phyloP scores from a whole-genome alignment of 345 rosid species.

The Camelina hispida region DNA sequence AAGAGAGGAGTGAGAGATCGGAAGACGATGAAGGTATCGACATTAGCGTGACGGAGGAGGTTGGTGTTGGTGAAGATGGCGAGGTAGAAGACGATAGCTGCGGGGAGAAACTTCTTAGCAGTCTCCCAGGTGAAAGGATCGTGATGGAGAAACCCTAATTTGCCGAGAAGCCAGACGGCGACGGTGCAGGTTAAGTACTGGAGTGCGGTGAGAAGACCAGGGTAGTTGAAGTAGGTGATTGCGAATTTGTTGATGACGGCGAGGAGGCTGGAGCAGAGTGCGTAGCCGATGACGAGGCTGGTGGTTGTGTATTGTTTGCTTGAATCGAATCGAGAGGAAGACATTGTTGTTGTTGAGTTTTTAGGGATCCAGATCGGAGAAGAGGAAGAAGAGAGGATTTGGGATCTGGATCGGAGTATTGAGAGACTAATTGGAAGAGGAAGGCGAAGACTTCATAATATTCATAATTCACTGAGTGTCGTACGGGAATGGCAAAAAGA shows the following conservation, averaged over 20 bases:
- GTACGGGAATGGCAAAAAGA: conserved; percentile 21
- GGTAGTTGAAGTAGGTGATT: conserved; percentile 85
- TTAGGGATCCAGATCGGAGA: conserved; percentile 30
- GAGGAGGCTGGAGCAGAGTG: conserved; percentile 96
- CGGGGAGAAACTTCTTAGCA: conserved; percentile 98
- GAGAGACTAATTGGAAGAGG: conserved; percentile 30
- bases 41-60: conserved; percentile 96
- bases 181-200: conserved; percentile 82
- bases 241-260: conserved; percentile 97
- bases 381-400: conserved; percentile 29
- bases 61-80: conserved; percentile 97
- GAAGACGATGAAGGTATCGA: conserved; percentile 93
- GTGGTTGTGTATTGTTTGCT: conserved; percentile 64
- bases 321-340: conserved; percentile 53
- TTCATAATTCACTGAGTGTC: conserved; percentile 16
- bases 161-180: conserved; percentile 87
- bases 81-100: conserved; percentile 87
- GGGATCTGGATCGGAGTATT: conserved; percentile 38
- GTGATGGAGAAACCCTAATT: conserved; percentile 75
- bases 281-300: conserved; percentile 86
- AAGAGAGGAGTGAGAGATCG: conserved; percentile 91
- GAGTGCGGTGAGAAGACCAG: conserved; percentile 88
- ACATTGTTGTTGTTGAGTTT: conserved; percentile 20
- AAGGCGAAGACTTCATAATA: conserved; percentile 36
- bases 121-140: conserved; percentile 75